Evolutionary conservation across 2,329 filamentous ascomycete genomes (phyloP).

Genomic region (Aspergillus sp.): DNA sequence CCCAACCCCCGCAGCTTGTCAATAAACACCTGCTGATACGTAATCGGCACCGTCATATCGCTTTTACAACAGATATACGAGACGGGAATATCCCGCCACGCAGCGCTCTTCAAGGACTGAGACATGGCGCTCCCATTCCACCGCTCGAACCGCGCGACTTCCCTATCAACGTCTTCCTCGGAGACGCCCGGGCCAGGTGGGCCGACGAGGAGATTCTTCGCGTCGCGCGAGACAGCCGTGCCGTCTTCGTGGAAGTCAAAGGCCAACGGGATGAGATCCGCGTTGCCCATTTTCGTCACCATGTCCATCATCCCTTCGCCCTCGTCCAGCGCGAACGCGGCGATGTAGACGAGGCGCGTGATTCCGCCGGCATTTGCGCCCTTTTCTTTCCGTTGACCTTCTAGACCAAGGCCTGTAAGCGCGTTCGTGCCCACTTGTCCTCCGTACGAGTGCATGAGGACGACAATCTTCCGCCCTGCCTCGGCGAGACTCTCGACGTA

Average conservation of each 20-base stretch:
- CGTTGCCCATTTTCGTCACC: slow-evolving; percentile 6
- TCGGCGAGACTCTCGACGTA: slow-evolving; percentile 4
- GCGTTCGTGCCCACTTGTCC: slow-evolving; percentile 16
- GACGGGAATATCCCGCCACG: slow-evolving; percentile 9
- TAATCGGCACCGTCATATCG: slow-evolving; percentile 11
- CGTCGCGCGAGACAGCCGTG: slow-evolving; percentile 1
- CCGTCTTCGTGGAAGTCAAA: slow-evolving; percentile 14
- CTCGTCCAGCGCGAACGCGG: slow-evolving; percentile 1
- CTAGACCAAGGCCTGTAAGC: neutral
- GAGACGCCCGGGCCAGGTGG: neutral
- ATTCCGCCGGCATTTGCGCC: neutral
- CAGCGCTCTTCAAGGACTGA: neutral
- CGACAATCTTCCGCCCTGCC: slow-evolving; percentile 7
- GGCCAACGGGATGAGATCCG: slow-evolving; percentile 1
- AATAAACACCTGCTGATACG: slow-evolving; percentile 14
- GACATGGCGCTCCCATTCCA: slow-evolving; percentile 16
- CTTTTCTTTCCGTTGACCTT: neutral
- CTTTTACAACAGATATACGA: slow-evolving; percentile 4
- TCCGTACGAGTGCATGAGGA: slow-evolving; percentile 20
- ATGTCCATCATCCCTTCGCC: slow-evolving; percentile 10
- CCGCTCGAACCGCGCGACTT: slow-evolving; percentile 1
- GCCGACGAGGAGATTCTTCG: neutral
- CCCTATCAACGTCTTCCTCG: slow-evolving; percentile 3
- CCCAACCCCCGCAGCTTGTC: neutral
- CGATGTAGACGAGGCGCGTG: neutral